These are phyloP conservation scores for Didymosphaeria variabile DNA, from an alignment of 2,329 filamentous ascomycete genomes.

Conservation along the genomic window DNA sequence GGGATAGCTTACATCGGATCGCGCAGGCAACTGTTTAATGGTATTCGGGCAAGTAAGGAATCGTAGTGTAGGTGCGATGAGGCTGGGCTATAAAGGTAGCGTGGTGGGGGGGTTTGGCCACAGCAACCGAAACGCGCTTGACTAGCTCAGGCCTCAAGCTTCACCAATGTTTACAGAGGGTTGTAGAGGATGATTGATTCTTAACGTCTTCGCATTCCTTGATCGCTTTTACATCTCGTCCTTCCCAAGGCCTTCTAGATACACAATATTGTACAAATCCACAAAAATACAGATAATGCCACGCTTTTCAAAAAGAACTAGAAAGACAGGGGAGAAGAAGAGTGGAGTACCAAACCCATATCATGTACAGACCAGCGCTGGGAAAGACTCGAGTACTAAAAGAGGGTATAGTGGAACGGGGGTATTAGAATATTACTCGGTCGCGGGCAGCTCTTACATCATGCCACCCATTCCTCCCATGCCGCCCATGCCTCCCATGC, in stretches of 20 bases:
- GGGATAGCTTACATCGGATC: constrained; percentile 39
- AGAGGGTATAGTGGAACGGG: constrained; percentile 44
- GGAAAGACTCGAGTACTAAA: constrained; percentile 41
- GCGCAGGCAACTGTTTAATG: constrained; percentile 28
- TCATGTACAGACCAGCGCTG: constrained; percentile 46
- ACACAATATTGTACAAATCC: constrained; percentile 49
- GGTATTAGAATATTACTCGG: constrained; percentile 41
- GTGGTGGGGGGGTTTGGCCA: constrained; percentile 32
- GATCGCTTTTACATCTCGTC: constrained; percentile 43
- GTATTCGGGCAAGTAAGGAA: constrained; percentile 31
- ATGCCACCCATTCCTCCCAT: constrained; percentile 70
- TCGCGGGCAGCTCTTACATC: constrained; percentile 48
- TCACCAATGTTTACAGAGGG: constrained; percentile 16
- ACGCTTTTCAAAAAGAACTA: constrained; percentile 45
- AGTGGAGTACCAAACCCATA: constrained; percentile 49
- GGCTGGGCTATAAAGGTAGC: constrained; percentile 26
- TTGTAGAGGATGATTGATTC: not conserved
- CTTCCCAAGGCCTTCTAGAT: constrained; percentile 42
- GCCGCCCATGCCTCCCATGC: constrained; percentile 67
- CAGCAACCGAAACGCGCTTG: constrained; percentile 22
- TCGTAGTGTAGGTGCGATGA: constrained; percentile 33
- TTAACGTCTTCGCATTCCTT: constrained; percentile 37
- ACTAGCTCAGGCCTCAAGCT: constrained; percentile 7
- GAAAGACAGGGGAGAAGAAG: constrained; percentile 40
- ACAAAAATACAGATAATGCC: constrained; percentile 43